phyloP scores from a whole-genome alignment of 352 stramenopile species.

The Globisporangium orthogonon region DNA sequence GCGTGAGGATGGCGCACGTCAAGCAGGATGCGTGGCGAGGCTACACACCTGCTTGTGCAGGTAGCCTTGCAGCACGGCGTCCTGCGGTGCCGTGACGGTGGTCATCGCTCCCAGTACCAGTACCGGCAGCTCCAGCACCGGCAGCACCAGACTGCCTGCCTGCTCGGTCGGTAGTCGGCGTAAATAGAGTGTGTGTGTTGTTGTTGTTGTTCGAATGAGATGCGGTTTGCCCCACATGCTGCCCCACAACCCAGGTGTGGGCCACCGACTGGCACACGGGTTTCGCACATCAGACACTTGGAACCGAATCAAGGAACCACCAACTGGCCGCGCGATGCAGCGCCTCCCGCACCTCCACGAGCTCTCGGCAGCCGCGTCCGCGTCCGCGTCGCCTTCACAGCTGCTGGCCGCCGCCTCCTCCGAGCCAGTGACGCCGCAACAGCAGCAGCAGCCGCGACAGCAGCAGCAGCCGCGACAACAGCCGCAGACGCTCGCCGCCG shows the following conservation, averaged over 20 bases:
- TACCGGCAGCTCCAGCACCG: too few species aligned
- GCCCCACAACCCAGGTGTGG: background rate
- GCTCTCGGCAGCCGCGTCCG: background rate
- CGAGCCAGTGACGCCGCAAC: too few species aligned
- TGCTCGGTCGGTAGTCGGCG: background rate
- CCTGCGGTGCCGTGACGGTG: constrained; percentile 26
- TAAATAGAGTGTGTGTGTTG: background rate
- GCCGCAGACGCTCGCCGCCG: constrained; percentile 1
- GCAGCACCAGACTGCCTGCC: too few species aligned
- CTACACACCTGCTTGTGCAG: constrained; percentile 69
- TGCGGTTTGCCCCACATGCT: background rate
- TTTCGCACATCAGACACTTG: background rate
- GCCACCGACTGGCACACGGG: background rate
- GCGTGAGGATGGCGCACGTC: background rate
- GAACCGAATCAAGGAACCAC: background rate
- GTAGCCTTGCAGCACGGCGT: constrained; percentile 71
- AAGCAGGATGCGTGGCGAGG: background rate
- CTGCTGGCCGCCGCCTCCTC: background rate
- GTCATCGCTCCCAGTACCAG: too few species aligned
- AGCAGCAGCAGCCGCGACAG: background rate
- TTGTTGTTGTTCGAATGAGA: background rate
- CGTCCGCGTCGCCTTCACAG: background rate
- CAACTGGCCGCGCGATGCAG: background rate
- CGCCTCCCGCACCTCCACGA: background rate
- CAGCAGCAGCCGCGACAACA: background rate